phyloP scores from a whole-genome alignment of 352 stramenopile genomes.

The Pythium oligandrum region DNA sequence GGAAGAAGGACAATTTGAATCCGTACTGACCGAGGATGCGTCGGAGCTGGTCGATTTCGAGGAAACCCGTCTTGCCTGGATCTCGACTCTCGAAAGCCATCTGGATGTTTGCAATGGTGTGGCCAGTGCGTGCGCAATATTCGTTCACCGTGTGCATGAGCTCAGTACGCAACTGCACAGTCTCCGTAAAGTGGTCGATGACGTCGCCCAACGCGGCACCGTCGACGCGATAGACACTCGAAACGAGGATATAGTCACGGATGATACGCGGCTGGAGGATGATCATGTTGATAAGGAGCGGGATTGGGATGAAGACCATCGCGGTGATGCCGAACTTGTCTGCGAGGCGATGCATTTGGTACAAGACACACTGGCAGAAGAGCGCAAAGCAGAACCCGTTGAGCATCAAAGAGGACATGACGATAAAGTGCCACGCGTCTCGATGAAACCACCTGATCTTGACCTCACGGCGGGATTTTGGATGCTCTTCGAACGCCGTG shows the following conservation, averaged over 20 bases:
- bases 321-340: not conserved
- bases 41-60: no score
- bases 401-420: constrained; percentile 10
- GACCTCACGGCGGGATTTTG: no score
- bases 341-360: constrained; percentile 15
- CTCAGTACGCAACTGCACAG: constrained; percentile 11
- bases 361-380: constrained; percentile 15
- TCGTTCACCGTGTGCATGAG: constrained; percentile 13
- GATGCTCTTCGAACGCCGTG: no score
- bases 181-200: constrained; percentile 16
- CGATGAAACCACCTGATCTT: constrained; percentile 1
- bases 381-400: constrained; percentile 20
- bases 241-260: constrained; percentile 14
- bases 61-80: no score
- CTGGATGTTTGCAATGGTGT: no score
- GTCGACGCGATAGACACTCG: constrained; percentile 16
- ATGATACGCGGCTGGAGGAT: constrained; percentile 15
- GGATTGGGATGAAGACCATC: constrained; percentile 3
- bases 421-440: constrained; percentile 1
- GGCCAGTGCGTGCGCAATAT: no score
- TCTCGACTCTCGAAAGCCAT: no score
- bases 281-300: constrained; percentile 15
- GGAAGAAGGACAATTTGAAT: no score
- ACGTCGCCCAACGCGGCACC: constrained; percentile 13
- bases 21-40: no score